Base-by-base conservation (phyloP, 495 filamentous ascomycete species). In the Daldinia childiae region DNA sequence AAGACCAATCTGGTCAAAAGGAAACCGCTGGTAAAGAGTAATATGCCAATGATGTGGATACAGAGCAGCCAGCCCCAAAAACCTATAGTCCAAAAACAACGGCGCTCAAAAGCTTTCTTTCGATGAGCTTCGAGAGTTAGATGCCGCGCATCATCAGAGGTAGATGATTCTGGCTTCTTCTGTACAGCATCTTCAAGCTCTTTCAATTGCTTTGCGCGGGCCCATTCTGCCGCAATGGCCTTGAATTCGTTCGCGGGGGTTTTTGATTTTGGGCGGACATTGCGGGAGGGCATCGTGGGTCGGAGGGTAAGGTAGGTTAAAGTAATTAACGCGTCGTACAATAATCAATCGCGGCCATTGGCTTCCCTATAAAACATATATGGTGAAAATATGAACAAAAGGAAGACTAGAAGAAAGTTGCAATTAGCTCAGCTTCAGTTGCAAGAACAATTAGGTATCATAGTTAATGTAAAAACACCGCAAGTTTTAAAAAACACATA, bases 1-100 rank as follows among this genome's bases (percentile, higher is more conserved):
- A 99, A 87, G 50, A 98, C 92, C 70, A 97, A 87, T 50, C 96
- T 87, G 66, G 95, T 97, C 73, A 99, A 87, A 58, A 99, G 90
- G 80, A 99, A 99, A n/a, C 95, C 95, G 78, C 92, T 93, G 62
- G 93, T 95, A 81, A 99, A 99, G 76, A 97, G 91, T 73, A 90
- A 93, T 68, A 98, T 91, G 32, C 93, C 95, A 29, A 90, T 84
- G 66, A 86, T 82, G 76, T 98, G 95, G 24, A 98, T 82, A 70
- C 88, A 81, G 64, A 88, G 74, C 75, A 88, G 72, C 85, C 85
- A 88, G 27, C 78, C 64, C 83, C 85, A 88, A 72, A 87, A 85
- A 48, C 76, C 81, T 14, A 80, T 65, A 8, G 81, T 84, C 85
- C 85, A 88, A 43, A 70, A 64, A 80, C 81, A 86, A 61, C 80